Evolutionary conservation across 2,329 filamentous ascomycete species (phyloP), one percentile per base, ranked within the genome.

Genomic region (Microsporum ferrugineum): DNA sequence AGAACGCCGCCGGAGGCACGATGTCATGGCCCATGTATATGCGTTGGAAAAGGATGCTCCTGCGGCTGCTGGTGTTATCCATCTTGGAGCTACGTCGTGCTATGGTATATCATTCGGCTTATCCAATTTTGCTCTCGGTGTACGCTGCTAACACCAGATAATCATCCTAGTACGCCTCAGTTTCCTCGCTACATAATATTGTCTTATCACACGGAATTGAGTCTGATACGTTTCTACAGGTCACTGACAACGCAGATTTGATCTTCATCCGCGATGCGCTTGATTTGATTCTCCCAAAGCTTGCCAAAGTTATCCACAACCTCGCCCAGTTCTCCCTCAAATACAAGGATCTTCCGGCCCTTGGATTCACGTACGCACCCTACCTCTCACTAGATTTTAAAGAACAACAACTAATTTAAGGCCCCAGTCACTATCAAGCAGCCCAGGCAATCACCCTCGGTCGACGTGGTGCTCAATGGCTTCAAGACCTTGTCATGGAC

Each of bases 61-160:
- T 0, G 86, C 83, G 38, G 89, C 89, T 7, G 88, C 88, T 12
- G 88, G 88, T 38, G 88, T 94, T 67, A 92, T 96, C 63, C 91
- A 96, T 72, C 84, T 82, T 72, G 87, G 86, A 66, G 84, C 84
- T 60, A 87, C 82, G 8, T 64, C 53, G 39, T 65, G 62, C 58
- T 65, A 61, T 53, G 49, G 55, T 58, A 49, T 47, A 45, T 55
- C 43, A 55, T 55, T 41, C 6, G 39, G 17, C 12, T 41, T 23
- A n/a, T n/a, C 36, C 41, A 10, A 27, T 36, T 53, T 23, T 23
- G 43, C 7, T n/a, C n/a, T 17, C 14, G 5, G 17, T 36, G n/a
- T 55, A n/a, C 31, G 27, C 23, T 5, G 23, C 45, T 51, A 51
- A 51, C 27, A 5, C 23, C 10, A 31, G 7, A 31, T 23, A 33